Conservation (phyloP, 176 grass and related monocot genomes). For the Carex littledalei region DNA sequence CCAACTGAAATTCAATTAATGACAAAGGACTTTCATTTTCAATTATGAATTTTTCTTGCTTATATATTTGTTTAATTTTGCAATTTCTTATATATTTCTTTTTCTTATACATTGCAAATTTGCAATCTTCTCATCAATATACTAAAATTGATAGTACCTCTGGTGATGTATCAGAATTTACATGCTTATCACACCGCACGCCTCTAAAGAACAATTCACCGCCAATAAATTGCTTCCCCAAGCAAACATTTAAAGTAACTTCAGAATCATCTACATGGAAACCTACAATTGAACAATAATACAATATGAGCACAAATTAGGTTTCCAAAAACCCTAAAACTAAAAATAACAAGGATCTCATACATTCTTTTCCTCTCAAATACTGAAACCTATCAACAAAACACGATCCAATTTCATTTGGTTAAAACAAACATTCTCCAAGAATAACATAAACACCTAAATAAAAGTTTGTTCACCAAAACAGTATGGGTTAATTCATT, state of each 20-base stretch:
- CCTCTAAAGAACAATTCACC: constrained; percentile 97
- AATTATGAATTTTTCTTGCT: not conserved
- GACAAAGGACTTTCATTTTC: not conserved
- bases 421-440: not conserved
- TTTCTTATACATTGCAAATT: not conserved
- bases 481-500: not conserved
- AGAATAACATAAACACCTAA: not conserved
- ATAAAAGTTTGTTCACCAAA: not conserved
- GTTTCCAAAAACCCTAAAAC: not conserved
- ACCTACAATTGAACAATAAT: constrained; percentile 32
- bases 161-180: constrained; percentile 75
- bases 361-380: constrained; percentile 1
- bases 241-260: constrained; percentile 93
- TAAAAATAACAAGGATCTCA: not conserved
- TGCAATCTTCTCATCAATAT: not conserved
- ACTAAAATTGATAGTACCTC: constrained; percentile 40
- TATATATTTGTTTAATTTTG: not conserved
- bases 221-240: constrained; percentile 90
- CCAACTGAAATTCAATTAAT: not conserved
- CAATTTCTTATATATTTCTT: not conserved
- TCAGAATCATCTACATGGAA: constrained; percentile 99
- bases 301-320: not conserved
- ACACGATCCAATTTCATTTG: not conserved
- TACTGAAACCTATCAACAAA: not conserved
- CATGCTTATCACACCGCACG: constrained; percentile 90